A percentile compares a stretch with the other conserved stretches of the same genome.
phyloP scores from a whole-genome alignment of 345 rosid genomes.

The Leavenworthia alabamica region DNA sequence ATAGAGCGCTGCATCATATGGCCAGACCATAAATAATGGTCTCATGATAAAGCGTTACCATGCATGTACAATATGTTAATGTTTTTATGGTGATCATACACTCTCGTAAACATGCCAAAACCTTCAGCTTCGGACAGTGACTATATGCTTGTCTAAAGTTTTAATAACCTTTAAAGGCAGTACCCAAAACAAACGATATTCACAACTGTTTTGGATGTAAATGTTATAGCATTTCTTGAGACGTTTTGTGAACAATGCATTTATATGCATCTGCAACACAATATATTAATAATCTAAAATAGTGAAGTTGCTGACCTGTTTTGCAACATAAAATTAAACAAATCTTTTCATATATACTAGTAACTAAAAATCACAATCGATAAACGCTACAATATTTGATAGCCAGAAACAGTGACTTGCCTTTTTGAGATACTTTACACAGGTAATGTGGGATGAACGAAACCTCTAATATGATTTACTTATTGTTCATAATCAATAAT shows the following conservation, averaged over 20 bases:
- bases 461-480: not conserved
- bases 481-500: not conserved
- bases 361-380: not conserved
- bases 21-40: no score
- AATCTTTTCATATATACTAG: not conserved
- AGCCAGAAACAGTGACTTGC: constrained; percentile 34
- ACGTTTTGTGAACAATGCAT: not conserved
- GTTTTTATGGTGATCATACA: no score
- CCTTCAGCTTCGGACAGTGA: no score
- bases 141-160: no score
- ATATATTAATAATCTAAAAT: not conserved
- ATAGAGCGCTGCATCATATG: no score
- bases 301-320: constrained; percentile 13
- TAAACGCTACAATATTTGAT: constrained; percentile 4
- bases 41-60: no score
- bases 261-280: not conserved
- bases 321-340: not conserved
- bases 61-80: no score
- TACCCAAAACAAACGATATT: no score
- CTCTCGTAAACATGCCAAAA: no score
- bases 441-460: constrained; percentile 13
- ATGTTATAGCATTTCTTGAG: not conserved
- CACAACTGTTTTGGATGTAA: no score
- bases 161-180: no score
- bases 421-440: constrained; percentile 14